Conservation (phyloP, 306 rosid species). For the Cajanus cajan region DNA sequence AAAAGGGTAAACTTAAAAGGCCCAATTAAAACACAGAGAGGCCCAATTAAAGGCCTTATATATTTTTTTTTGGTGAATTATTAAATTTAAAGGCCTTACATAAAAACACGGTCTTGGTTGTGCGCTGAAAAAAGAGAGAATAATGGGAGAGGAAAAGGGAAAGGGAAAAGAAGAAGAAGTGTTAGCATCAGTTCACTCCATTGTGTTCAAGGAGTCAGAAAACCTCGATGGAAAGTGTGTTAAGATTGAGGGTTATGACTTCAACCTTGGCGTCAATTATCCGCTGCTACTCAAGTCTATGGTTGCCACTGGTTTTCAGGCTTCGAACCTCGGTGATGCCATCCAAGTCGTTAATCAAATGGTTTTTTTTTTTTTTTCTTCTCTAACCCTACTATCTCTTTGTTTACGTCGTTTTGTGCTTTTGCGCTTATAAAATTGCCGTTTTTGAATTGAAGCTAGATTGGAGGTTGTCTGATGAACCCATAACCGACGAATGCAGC, state of each 20-base stretch:
- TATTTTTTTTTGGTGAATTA: no score
- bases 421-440: conserved; percentile 7
- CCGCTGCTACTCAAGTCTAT: conserved; percentile 61
- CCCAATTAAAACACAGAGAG: neutral
- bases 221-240: conserved; percentile 52
- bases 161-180: conserved; percentile 33
- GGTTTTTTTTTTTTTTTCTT: conserved; percentile 56
- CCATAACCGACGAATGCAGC: conserved; percentile 51
- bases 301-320: conserved; percentile 81
- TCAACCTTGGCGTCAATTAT: conserved; percentile 69
- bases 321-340: conserved; percentile 86
- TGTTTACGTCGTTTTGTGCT: neutral
- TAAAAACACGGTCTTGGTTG: neutral
- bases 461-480: conserved; percentile 85
- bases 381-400: neutral
- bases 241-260: conserved; percentile 76
- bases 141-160: neutral
- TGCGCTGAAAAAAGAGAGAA: neutral
- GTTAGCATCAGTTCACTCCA: conserved; percentile 43
- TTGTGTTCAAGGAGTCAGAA: conserved; percentile 75
- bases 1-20: neutral
- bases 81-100: no score
- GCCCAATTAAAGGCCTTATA: neutral
- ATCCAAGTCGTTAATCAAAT: conserved; percentile 69
- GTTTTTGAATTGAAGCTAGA: conserved; percentile 64